Conservation (phyloP, 345 rosid species). For the Capsella bursapastoris region DNA sequence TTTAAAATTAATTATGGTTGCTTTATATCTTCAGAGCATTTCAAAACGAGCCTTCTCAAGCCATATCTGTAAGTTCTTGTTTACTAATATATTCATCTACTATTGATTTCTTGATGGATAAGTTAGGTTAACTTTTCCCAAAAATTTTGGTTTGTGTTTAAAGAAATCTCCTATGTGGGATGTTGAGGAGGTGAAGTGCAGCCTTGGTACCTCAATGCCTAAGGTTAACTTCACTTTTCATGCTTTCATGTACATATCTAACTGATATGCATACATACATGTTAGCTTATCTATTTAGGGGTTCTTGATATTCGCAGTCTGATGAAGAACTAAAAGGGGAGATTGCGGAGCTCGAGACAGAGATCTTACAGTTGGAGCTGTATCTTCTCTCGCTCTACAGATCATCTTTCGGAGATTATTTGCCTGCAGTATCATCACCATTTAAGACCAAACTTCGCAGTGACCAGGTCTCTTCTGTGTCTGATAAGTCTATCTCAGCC, state of each 20-base stretch:
- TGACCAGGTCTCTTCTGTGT: conserved; percentile 25
- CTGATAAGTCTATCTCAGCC: conserved; percentile 12
- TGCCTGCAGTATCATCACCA: conserved; percentile 26
- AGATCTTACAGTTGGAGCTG: conserved; percentile 63
- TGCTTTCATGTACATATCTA: background rate
- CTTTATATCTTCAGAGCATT: conserved; percentile 27
- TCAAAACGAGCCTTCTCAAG: conserved; percentile 38
- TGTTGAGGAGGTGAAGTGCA: conserved; percentile 27
- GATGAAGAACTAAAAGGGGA: conserved; percentile 58
- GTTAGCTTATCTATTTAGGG: background rate
- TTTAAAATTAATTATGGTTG: too few species aligned
- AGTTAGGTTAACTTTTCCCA: background rate
- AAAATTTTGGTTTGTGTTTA: background rate
- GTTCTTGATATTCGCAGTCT: conserved; percentile 47
- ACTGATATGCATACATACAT: background rate
- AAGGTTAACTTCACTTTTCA: conserved; percentile 25
- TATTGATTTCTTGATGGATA: conserved; percentile 16
- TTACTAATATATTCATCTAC: background rate
- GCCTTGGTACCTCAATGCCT: conserved; percentile 21
- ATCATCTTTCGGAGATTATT: conserved; percentile 56
- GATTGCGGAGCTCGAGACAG: conserved; percentile 61
- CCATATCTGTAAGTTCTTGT: conserved; percentile 51
- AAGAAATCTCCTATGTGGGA: conserved; percentile 38
- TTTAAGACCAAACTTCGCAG: conserved; percentile 40
- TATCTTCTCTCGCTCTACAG: conserved; percentile 73